A percentile compares a stretch with the other conserved stretches of the same genome.
Conservation (phyloP, 106 monocot species). For the Alisma plantagoaquatica region DNA sequence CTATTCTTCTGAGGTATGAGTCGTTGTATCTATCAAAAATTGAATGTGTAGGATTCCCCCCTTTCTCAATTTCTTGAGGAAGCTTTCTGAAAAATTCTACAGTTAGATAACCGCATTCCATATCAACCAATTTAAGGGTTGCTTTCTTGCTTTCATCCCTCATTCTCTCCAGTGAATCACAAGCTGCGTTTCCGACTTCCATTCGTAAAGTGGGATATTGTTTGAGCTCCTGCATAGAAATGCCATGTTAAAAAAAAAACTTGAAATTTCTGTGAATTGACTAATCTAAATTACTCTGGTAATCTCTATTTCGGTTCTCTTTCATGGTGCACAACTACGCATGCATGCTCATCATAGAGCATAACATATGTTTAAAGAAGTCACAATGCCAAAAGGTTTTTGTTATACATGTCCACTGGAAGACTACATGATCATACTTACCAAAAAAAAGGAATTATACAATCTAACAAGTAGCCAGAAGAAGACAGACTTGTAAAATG, state of each 20-base stretch:
- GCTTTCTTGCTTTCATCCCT: slow-evolving; percentile 87
- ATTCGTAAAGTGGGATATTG: slow-evolving; percentile 70
- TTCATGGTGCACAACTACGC: neutral
- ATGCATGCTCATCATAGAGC: neutral
- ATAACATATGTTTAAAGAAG: neutral
- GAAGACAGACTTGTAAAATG: too few species aligned
- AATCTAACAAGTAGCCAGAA: too few species aligned
- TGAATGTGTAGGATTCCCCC: slow-evolving; percentile 80
- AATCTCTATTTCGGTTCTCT: too few species aligned
- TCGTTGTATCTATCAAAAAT: slow-evolving; percentile 92
- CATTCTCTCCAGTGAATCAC: slow-evolving; percentile 82
- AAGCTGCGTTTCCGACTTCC: slow-evolving; percentile 74
- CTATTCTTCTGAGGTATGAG: slow-evolving; percentile 70
- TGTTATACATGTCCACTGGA: neutral
- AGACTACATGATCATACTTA: neutral
- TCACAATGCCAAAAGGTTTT: neutral
- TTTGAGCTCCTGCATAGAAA: slow-evolving; percentile 55
- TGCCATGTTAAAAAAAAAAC: neutral
- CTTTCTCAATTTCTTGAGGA: slow-evolving; percentile 87
- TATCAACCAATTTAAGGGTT: slow-evolving; percentile 74
- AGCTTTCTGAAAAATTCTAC: slow-evolving; percentile 97
- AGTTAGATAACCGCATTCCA: slow-evolving; percentile 89
- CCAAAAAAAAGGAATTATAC: too few species aligned
- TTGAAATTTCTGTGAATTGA: too few species aligned
- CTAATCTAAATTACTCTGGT: too few species aligned